Percentiles rank a stretch among this genome's conserved stretches.
Evolutionary conservation across 1,139 yeast species (phyloP).

Genomic region (Pichiaceae sp.): DNA sequence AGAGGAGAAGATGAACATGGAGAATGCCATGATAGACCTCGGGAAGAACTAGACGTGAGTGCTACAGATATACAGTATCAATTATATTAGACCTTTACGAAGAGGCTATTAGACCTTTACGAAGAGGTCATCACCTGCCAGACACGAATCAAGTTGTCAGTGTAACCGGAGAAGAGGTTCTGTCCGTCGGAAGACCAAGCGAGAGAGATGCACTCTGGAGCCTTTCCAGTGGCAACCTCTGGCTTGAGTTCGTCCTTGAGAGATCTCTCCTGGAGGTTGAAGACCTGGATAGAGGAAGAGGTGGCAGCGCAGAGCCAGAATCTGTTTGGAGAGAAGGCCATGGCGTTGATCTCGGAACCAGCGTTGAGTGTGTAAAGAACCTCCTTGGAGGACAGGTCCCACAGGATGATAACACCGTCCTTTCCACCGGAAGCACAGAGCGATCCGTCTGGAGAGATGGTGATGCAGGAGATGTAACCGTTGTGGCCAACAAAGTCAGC

Average conservation of each 20-base stretch:
- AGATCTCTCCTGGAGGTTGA: slow-evolving; percentile 93
- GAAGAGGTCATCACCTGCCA: slow-evolving; percentile 99
- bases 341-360: slow-evolving; percentile 95
- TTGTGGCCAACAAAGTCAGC: slow-evolving; percentile 99
- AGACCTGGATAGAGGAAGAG: slow-evolving; percentile 95
- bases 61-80: neutral
- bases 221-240: slow-evolving; percentile 93
- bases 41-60: too few species aligned
- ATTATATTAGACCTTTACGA: slow-evolving; percentile 2
- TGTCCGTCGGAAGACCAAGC: slow-evolving; percentile 99
- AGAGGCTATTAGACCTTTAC: slow-evolving; percentile 22
- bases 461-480: slow-evolving; percentile 96
- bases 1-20: neutral
- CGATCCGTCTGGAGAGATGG: slow-evolving; percentile 99
- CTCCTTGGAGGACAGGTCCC: slow-evolving; percentile 90
- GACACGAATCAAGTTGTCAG: slow-evolving; percentile 98
- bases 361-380: slow-evolving; percentile 93
- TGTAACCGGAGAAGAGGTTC: slow-evolving; percentile 99
- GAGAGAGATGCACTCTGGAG: slow-evolving; percentile 96
- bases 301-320: slow-evolving; percentile 99
- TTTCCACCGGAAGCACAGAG: slow-evolving; percentile 99
- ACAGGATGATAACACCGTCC: slow-evolving; percentile 97
- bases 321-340: slow-evolving; percentile 99
- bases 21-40: neutral
- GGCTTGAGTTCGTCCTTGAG: slow-evolving; percentile 98